Conservation (phyloP, 768 basidiomycete genomes). For the Panaeolus papilionaceus region DNA sequence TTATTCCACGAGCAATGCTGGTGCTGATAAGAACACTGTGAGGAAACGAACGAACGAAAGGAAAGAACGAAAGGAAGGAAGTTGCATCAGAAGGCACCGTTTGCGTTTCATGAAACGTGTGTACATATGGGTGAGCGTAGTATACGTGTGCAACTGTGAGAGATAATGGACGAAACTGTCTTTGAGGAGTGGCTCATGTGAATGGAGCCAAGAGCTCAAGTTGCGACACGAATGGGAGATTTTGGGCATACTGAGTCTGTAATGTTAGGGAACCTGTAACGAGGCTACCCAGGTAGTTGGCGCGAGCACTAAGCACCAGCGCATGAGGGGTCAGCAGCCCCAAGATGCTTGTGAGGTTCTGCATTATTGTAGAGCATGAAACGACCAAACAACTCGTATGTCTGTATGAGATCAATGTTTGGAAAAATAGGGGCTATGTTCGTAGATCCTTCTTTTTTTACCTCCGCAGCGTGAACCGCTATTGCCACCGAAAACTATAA, state of each 20-base stretch:
- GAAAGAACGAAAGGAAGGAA: background rate
- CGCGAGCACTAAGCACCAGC: too few relatives aligned
- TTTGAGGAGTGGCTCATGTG: background rate
- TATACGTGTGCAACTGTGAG: conserved; percentile 3
- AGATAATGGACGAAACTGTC: background rate
- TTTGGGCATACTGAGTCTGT: background rate
- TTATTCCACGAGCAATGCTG: too few relatives aligned
- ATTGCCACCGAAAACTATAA: background rate
- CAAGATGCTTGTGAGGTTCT: too few relatives aligned
- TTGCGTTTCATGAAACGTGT: background rate
- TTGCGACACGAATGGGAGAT: background rate
- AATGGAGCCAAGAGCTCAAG: background rate
- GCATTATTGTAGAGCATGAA: too few relatives aligned
- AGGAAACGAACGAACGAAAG: background rate
- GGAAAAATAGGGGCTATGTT: background rate
- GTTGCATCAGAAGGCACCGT: background rate
- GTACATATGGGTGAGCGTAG: background rate
- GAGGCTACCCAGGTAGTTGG: background rate
- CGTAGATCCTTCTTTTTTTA: conserved; percentile 7
- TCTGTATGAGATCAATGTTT: background rate
- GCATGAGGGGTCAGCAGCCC: background rate
- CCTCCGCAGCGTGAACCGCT: background rate
- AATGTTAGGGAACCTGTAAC: background rate
- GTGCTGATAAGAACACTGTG: background rate
- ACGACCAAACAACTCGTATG: too few relatives aligned